A percentile compares a stretch with the other conserved stretches of the same genome.
Conservation (phyloP, 768 basidiomycete species). For the Kwoniella botswanensis region DNA sequence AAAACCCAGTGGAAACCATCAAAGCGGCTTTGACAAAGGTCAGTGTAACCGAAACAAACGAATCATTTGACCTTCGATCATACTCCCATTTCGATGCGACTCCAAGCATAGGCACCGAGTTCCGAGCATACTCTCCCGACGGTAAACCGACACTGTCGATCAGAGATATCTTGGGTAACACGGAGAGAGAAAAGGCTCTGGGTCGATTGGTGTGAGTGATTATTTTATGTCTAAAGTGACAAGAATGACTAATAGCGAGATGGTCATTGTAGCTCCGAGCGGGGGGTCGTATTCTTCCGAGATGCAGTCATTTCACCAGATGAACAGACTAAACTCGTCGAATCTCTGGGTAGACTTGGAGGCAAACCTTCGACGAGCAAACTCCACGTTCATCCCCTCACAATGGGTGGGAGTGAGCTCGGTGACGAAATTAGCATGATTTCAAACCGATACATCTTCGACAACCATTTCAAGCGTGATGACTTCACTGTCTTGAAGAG, state of each 20-base stretch:
- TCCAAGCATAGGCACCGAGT: constrained; percentile 66
- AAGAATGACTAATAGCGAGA: background rate
- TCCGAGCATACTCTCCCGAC: constrained; percentile 49
- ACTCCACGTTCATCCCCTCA: constrained; percentile 67
- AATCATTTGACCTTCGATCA: constrained; percentile 29
- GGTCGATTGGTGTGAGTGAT: constrained; percentile 45
- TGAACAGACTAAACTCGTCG: constrained; percentile 64
- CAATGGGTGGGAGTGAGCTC: constrained; percentile 63
- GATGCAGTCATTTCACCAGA: constrained; percentile 61
- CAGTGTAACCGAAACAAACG: background rate
- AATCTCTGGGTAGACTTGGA: constrained; percentile 63
- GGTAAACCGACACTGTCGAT: constrained; percentile 32
- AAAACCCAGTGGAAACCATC: constrained; percentile 24
- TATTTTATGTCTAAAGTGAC: background rate
- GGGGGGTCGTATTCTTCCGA: constrained; percentile 72
- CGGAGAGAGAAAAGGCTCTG: constrained; percentile 34
- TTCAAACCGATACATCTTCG: constrained; percentile 57
- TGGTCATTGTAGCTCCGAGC: constrained; percentile 54
- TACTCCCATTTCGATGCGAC: constrained; percentile 57
- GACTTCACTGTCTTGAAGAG: constrained; percentile 22
- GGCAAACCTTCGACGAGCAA: constrained; percentile 63
- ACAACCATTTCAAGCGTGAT: constrained; percentile 30
- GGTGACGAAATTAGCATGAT: constrained; percentile 67
- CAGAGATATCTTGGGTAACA: constrained; percentile 31
- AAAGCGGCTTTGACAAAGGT: constrained; percentile 27